Conservation (phyloP, 495 filamentous ascomycete species). For the Letharia columbiana region DNA sequence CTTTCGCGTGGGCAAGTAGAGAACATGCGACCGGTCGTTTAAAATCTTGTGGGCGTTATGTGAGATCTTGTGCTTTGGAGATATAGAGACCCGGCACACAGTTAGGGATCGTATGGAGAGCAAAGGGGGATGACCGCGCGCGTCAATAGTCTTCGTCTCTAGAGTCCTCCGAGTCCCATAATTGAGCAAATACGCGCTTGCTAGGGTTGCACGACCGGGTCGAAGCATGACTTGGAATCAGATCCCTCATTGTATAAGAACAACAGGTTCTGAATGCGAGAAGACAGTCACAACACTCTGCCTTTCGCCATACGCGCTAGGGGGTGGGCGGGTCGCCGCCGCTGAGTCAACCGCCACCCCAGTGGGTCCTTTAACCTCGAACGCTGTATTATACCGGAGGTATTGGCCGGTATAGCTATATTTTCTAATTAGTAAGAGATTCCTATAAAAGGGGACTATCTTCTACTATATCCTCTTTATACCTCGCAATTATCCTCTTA, state of each 20-base stretch:
- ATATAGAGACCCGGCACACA: slow-evolving; percentile 10
- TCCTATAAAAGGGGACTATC: no score
- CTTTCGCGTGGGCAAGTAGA: slow-evolving; percentile 15
- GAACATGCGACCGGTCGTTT: slow-evolving; percentile 23
- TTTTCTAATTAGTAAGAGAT: no score
- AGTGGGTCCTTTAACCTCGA: no score
- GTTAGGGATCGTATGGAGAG: slow-evolving; percentile 7
- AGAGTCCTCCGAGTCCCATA: neutral
- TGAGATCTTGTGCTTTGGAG: slow-evolving; percentile 10
- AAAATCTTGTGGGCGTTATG: slow-evolving; percentile 10
- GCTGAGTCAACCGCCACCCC: slow-evolving; percentile 2
- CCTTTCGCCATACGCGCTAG: neutral
- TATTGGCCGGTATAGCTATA: no score
- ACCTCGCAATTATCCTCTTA: no score
- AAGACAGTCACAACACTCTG: neutral
- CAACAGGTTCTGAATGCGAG: neutral
- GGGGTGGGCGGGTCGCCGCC: neutral
- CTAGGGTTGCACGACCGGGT: neutral
- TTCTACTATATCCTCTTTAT: no score
- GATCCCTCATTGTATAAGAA: neutral
- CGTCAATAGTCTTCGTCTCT: neutral
- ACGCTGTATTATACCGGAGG: no score
- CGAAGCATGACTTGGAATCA: neutral
- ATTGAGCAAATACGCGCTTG: neutral
- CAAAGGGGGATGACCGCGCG: neutral